A percentile compares a stretch with the other conserved stretches of the same genome.
Evolutionary conservation across 441 rosid species (phyloP).

Genomic region (Gossypium trilobum): DNA sequence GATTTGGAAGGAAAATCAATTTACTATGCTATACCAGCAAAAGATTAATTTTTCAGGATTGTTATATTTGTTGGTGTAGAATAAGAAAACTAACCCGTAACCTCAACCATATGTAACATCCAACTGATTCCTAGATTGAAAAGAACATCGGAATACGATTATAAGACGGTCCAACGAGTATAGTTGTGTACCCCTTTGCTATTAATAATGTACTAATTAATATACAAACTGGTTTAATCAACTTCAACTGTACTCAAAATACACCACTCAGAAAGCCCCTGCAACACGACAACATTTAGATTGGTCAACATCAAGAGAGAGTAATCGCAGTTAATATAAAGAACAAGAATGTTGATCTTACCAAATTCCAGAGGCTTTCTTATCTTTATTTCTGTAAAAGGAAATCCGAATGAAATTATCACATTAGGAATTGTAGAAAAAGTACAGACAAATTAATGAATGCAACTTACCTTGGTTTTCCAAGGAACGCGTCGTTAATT

Average conservation of each 20-base stretch:
- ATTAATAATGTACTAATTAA: not conserved
- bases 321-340: not conserved
- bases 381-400: conserved; percentile 47
- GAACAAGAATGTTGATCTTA: conserved; percentile 23
- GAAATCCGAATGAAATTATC: not conserved
- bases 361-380: conserved; percentile 72
- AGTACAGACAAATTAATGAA: not conserved
- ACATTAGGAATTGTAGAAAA: not conserved
- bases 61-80: not conserved
- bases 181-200: not conserved
- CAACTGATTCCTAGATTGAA: not conserved
- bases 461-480: conserved; percentile 44
- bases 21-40: not conserved
- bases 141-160: not conserved
- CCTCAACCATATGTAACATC: not conserved
- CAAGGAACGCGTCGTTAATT: conserved; percentile 64
- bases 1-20: no score
- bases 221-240: not conserved
- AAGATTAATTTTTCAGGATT: not conserved
- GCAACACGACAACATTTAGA: conserved; percentile 12
- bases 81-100: not conserved
- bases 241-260: conserved; percentile 22
- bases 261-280: conserved; percentile 68
- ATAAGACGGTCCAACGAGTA: not conserved
- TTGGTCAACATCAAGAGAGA: not conserved